These are phyloP conservation scores for Apocynum venetum DNA, from an alignment of 257 asterid genomes.

Conservation along the genomic window DNA sequence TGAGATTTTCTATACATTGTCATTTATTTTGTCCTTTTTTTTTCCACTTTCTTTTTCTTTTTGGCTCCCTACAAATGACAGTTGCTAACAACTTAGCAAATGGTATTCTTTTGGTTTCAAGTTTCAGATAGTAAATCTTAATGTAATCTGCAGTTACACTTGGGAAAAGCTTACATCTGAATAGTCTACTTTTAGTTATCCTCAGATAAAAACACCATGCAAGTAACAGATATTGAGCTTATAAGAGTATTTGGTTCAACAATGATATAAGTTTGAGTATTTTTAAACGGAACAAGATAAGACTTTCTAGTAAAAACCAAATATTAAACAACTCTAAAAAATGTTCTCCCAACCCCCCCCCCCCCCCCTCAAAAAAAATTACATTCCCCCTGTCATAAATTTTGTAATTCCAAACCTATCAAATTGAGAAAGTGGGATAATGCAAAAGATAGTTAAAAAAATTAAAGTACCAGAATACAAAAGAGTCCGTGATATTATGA, in stretches of 20 bases:
- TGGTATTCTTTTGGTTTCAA: neutral
- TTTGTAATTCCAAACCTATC: neutral
- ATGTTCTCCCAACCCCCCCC: neutral
- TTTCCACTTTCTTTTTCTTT: neutral
- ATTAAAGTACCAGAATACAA: neutral
- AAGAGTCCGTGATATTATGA: neutral
- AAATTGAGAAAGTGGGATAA: neutral
- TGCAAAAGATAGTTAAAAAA: neutral
- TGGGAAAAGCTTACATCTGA: neutral
- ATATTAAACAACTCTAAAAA: neutral
- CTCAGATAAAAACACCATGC: neutral
- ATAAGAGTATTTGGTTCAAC: neutral
- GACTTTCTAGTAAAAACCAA: neutral
- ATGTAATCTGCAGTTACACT: neutral
- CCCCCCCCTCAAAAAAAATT: too few species aligned
- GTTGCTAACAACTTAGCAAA: neutral
- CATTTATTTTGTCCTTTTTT: neutral
- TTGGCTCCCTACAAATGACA: neutral
- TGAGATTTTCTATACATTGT: neutral
- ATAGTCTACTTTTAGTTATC: neutral
- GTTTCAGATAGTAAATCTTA: neutral
- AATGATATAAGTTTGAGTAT: neutral
- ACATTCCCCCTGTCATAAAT: neutral
- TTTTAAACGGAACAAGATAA: neutral
- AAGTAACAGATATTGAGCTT: neutral